phyloP scores from a whole-genome alignment of 495 filamentous ascomycete genomes.

The Penicillium chermesinum region DNA sequence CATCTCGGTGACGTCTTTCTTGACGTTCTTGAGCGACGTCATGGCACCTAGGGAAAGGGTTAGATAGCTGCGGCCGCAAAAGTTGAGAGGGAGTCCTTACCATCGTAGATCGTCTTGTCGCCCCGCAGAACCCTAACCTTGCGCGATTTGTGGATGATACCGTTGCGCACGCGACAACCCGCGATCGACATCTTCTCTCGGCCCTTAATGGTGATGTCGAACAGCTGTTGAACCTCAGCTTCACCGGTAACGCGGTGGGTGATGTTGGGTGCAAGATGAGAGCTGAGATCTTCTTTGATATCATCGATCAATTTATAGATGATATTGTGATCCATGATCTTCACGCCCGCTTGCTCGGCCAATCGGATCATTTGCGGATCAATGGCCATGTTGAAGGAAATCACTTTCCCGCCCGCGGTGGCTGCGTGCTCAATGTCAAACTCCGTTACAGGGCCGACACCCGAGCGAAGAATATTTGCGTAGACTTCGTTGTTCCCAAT shows the following conservation, averaged over 20 bases:
- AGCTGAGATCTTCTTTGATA: constrained; percentile 62
- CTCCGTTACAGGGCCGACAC: constrained; percentile 73
- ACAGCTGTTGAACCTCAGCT: constrained; percentile 77
- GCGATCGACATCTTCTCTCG: constrained; percentile 68
- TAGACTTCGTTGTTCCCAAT: constrained; percentile 80
- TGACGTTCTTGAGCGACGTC: constrained; percentile 78
- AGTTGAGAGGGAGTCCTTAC: constrained; percentile 45
- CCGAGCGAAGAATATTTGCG: constrained; percentile 68
- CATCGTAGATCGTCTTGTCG: constrained; percentile 67
- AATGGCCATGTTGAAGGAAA: constrained; percentile 80
- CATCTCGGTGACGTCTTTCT: constrained; percentile 85
- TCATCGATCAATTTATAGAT: constrained; percentile 90
- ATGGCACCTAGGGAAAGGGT: constrained; percentile 54
- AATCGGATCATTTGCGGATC: constrained; percentile 62
- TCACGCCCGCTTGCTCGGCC: constrained; percentile 65
- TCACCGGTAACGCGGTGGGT: constrained; percentile 72
- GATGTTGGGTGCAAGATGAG: constrained; percentile 59
- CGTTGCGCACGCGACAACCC: constrained; percentile 84
- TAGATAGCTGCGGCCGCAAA: background rate
- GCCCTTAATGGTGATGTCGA: constrained; percentile 75
- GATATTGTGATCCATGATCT: constrained; percentile 79
- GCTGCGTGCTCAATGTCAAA: constrained; percentile 86
- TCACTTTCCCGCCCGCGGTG: constrained; percentile 60
- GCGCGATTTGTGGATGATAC: constrained; percentile 53
- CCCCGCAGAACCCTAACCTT: constrained; percentile 72